These are phyloP conservation scores for Polyporus tsugae DNA, from an alignment of 1,284 basidiomycete species.

Conservation along the genomic window DNA sequence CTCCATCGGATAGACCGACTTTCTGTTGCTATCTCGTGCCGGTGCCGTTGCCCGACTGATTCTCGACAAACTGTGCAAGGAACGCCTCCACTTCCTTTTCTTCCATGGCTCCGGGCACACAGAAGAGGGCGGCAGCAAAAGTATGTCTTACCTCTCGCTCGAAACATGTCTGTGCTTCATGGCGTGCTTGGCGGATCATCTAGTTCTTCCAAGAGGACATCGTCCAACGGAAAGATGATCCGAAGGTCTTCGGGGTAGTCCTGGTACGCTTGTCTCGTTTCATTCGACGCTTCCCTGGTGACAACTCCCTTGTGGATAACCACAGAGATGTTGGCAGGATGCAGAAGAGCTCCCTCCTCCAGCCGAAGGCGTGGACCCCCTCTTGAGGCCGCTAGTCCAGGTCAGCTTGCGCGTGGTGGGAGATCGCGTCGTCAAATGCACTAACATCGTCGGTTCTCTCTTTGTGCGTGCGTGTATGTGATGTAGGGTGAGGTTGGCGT, in stretches of 20 bases:
- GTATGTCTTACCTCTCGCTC: conserved; percentile 12
- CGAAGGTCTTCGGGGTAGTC: conserved; percentile 58
- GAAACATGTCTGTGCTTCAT: not conserved
- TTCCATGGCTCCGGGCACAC: conserved; percentile 25
- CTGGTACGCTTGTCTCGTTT: conserved; percentile 49
- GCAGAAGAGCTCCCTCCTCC: conserved; percentile 68
- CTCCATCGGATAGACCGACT: not conserved
- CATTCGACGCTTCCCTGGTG: conserved; percentile 11
- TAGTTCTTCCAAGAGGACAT: conserved; percentile 86
- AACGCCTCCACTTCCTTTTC: not conserved
- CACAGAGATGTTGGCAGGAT: conserved; percentile 84
- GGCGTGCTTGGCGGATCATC: not conserved
- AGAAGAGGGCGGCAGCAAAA: conserved; percentile 32
- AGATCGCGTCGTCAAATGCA: not conserved
- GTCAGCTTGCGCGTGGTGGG: conserved; percentile 19
- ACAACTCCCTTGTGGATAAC: not conserved
- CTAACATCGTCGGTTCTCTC: not conserved
- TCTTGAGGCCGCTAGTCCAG: conserved; percentile 75
- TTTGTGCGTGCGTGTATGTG: not conserved
- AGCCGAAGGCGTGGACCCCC: conserved; percentile 62
- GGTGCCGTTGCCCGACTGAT: conserved; percentile 14
- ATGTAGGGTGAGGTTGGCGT: conserved; percentile 82
- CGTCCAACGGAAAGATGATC: conserved; percentile 58
- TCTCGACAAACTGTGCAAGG: conserved; percentile 14
- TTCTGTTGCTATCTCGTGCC: not conserved